Percentiles rank a stretch among this genome's conserved stretches.
Evolutionary conservation across 2,329 filamentous ascomycete genomes (phyloP).

Genomic region (Mollisia scopiformis): DNA sequence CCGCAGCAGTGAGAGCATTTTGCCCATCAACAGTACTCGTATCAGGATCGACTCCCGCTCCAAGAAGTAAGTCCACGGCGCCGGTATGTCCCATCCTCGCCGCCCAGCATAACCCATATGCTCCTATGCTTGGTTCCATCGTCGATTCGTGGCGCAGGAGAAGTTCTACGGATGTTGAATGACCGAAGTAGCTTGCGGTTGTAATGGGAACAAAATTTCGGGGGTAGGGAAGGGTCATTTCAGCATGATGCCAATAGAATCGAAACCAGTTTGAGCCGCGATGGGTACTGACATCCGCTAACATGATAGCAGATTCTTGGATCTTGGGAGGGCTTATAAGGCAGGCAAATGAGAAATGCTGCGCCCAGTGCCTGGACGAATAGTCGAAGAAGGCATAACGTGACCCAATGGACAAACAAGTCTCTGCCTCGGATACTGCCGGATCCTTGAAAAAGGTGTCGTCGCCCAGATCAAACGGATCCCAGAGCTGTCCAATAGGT

Average conservation of each 20-base stretch:
- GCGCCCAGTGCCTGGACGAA: conserved; percentile 42
- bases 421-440: conserved; percentile 26
- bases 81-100: conserved; percentile 30
- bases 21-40: conserved; percentile 21
- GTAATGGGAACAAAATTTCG: conserved; percentile 30
- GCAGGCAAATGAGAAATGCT: conserved; percentile 36
- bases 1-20: conserved; percentile 36
- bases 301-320: neutral
- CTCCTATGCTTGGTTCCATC: conserved; percentile 22
- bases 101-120: conserved; percentile 38
- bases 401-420: conserved; percentile 29
- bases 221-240: conserved; percentile 27
- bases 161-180: conserved; percentile 27
- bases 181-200: conserved; percentile 39
- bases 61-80: conserved; percentile 31
- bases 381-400: conserved; percentile 41
- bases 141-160: conserved; percentile 3
- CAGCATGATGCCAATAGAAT: conserved; percentile 35
- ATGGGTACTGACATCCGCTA: conserved; percentile 15
- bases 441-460: conserved; percentile 34
- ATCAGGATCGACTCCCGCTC: conserved; percentile 29
- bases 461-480: conserved; percentile 19
- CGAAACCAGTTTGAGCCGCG: conserved; percentile 39
- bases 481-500: conserved; percentile 7
- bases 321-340: neutral